Evolutionary conservation across 192 early-diverging fungal genomes (phyloP).

Genomic region (Podila epigama): DNA sequence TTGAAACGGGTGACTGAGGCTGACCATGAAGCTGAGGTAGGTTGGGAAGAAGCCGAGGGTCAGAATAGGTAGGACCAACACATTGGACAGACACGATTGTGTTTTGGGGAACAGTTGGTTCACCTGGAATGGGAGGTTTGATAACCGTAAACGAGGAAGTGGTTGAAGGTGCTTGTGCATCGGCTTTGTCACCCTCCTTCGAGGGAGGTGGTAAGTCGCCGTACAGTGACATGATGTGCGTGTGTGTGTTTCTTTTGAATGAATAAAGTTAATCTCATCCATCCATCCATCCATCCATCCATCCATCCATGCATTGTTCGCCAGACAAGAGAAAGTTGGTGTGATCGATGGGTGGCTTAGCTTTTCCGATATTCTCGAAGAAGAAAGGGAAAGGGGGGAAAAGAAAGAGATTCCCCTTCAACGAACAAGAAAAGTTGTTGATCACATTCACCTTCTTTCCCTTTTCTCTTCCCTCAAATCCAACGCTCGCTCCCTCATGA

Average conservation of each 20-base stretch:
- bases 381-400: too few species aligned
- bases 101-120: neutral
- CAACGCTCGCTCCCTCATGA: slow-evolving; percentile 12
- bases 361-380: neutral
- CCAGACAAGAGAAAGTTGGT: too few species aligned
- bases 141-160: neutral
- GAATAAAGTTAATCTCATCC: too few species aligned
- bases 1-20: slow-evolving; percentile 49
- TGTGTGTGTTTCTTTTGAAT: too few species aligned
- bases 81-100: neutral
- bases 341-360: neutral
- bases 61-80: neutral
- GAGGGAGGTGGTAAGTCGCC: slow-evolving; percentile 54
- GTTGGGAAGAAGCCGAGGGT: neutral
- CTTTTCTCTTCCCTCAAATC: neutral
- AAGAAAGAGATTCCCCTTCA: too few species aligned
- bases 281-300: too few species aligned
- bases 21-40: slow-evolving; percentile 45
- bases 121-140: slow-evolving; percentile 44
- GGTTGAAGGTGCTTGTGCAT: neutral
- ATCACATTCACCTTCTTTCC: slow-evolving; percentile 6
- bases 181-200: slow-evolving; percentile 4
- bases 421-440: too few species aligned
- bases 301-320: too few species aligned
- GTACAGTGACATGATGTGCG: slow-evolving; percentile 49